These are phyloP conservation scores for Gossypium stocksii DNA, from an alignment of 345 rosid genomes.

Conservation along the genomic window DNA sequence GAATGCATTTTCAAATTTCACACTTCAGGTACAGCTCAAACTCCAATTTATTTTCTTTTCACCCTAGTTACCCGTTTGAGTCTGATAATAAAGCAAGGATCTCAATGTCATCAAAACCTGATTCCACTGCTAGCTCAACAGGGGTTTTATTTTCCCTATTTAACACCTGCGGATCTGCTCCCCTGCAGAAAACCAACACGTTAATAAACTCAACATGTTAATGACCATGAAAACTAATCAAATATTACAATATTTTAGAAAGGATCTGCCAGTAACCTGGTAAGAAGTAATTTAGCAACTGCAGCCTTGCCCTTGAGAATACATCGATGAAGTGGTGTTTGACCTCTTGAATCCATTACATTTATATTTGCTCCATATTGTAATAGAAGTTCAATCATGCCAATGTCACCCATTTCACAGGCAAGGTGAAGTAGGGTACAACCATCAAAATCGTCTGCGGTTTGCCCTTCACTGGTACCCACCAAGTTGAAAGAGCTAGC, in stretches of 20 bases:
- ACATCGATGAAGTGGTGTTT: conserved; percentile 75
- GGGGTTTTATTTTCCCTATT: conserved; percentile 61
- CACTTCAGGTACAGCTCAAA: conserved; percentile 21
- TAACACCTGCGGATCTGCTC: conserved; percentile 67
- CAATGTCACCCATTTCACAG: conserved; percentile 88
- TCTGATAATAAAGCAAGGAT: conserved; percentile 65
- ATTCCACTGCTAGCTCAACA: conserved; percentile 56
- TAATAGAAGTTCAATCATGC: conserved; percentile 93
- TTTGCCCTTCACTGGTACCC: conserved; percentile 42
- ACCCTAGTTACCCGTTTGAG: conserved; percentile 40
- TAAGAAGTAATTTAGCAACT: conserved; percentile 71
- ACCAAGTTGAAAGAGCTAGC: conserved; percentile 51
- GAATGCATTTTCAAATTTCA: conserved; percentile 20
- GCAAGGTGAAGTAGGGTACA: conserved; percentile 91
- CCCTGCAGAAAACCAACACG: conserved; percentile 47
- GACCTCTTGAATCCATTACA: conserved; percentile 71
- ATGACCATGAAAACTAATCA: not conserved
- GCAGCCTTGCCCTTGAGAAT: conserved; percentile 54
- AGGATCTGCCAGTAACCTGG: conserved; percentile 48
- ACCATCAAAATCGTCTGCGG: conserved; percentile 57
- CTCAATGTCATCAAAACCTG: conserved; percentile 53
- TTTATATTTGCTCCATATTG: conserved; percentile 91
- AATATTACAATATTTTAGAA: not conserved
- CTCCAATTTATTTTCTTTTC: not conserved
- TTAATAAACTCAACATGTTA: not conserved